Conservation (phyloP, 257 asterid genomes). For the Striga asiatica region DNA sequence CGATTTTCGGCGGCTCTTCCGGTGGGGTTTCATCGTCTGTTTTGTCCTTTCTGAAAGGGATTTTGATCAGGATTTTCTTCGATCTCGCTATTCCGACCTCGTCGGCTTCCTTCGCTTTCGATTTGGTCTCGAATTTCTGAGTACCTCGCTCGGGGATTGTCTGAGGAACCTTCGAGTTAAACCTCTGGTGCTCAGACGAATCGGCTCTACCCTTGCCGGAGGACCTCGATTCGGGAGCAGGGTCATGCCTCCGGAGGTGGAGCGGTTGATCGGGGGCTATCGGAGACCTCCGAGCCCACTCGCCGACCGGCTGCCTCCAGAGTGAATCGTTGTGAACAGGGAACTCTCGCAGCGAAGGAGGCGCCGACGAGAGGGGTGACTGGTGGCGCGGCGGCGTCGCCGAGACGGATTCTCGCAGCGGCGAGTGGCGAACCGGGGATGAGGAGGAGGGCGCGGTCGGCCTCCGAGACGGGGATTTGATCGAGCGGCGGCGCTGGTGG, state of each 20-base stretch:
- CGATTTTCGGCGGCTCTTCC: slow-evolving; percentile 18
- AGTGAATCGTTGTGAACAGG: slow-evolving; percentile 23
- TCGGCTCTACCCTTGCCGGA: slow-evolving; percentile 20
- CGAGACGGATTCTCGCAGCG: slow-evolving; percentile 27
- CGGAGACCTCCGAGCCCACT: slow-evolving; percentile 21
- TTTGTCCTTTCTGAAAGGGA: slow-evolving; percentile 33
- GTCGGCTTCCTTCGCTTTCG: slow-evolving; percentile 21
- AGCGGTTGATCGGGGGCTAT: slow-evolving; percentile 24
- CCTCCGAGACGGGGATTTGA: slow-evolving; percentile 37
- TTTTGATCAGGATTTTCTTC: slow-evolving; percentile 31
- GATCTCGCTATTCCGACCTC: slow-evolving; percentile 21
- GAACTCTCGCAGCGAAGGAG: slow-evolving; percentile 24
- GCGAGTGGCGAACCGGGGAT: slow-evolving; percentile 42
- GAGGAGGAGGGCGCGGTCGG: slow-evolving; percentile 24
- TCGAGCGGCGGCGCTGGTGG: slow-evolving; percentile 48
- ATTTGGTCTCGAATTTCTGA: slow-evolving; percentile 22
- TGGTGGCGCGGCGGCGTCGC: slow-evolving; percentile 22
- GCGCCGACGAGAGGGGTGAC: slow-evolving; percentile 18
- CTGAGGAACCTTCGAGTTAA: slow-evolving; percentile 15
- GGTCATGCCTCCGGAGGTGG: slow-evolving; percentile 20
- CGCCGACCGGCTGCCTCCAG: slow-evolving; percentile 18
- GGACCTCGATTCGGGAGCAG: slow-evolving; percentile 21
- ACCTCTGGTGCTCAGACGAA: slow-evolving; percentile 23
- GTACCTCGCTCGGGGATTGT: slow-evolving; percentile 15
- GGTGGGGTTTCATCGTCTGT: slow-evolving; percentile 19